A percentile compares a stretch with the other conserved stretches of the same genome.
phyloP scores from a whole-genome alignment of 2,329 filamentous ascomycete genomes.

The Botrytis deweyae region DNA sequence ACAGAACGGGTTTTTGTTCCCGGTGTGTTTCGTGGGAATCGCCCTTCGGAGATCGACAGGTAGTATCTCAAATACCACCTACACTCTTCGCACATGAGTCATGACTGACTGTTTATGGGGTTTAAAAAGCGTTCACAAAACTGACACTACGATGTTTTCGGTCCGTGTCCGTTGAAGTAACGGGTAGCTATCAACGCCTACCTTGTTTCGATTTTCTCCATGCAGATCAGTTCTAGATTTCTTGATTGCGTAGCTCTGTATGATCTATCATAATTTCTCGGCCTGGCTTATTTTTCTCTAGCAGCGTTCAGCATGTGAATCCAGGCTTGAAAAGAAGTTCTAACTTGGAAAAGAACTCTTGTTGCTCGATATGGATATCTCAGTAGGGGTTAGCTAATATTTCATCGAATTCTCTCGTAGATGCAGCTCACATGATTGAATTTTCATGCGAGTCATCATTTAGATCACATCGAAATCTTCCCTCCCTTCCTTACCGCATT shows the following conservation, averaged over 20 bases:
- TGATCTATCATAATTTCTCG: not conserved
- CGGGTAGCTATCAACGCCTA: not conserved
- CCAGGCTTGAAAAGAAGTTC: not conserved
- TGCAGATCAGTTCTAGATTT: not conserved
- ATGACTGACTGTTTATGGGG: not conserved
- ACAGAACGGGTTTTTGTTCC: not conserved
- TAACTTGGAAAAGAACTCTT: not conserved
- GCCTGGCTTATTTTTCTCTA: not conserved
- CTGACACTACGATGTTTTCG: not conserved
- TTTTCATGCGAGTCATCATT: not conserved
- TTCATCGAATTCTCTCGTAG: not conserved
- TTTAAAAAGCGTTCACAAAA: not conserved
- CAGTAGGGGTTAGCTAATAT: not conserved
- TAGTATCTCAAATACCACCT: not conserved
- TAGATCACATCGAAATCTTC: not conserved
- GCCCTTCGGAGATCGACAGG: not conserved
- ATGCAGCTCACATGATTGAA: not conserved
- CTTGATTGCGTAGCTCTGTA: not conserved
- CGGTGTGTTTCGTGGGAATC: not conserved
- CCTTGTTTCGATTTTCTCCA: not conserved
- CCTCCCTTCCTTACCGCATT: not conserved
- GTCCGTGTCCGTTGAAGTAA: not conserved
- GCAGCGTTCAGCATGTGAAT: not conserved
- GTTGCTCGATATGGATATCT: not conserved
- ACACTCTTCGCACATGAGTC: not conserved